These are phyloP conservation scores for Seminavis robusta DNA, from an alignment of 108 stramenopile genomes.

Conservation along the genomic window DNA sequence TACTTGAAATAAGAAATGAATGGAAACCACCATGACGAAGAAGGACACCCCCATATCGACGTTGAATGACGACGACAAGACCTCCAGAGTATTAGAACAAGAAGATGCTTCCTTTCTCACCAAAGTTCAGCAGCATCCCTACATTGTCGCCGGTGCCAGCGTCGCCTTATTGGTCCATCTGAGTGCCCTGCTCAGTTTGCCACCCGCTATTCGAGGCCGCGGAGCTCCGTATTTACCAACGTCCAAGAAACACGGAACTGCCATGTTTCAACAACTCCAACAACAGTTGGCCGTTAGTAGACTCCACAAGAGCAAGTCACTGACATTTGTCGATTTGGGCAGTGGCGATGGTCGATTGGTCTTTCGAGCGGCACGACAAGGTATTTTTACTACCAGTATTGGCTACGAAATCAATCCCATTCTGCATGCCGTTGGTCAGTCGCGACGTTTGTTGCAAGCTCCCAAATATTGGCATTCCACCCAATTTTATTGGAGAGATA, in stretches of 20 bases:
- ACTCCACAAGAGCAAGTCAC: no score
- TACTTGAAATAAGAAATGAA: no score
- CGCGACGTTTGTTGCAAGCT: constrained; percentile 26
- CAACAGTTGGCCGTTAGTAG: constrained; percentile 2
- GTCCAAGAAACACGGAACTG: constrained; percentile 17
- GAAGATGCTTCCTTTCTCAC: no score
- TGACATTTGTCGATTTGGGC: constrained; percentile 53
- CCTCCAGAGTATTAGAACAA: no score
- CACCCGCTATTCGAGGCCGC: constrained; percentile 43
- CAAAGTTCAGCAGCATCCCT: no score
- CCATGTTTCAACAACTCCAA: constrained; percentile 42
- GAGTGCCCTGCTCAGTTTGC: constrained; percentile 40
- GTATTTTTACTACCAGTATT: constrained; percentile 37
- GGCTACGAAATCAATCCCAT: constrained; percentile 59
- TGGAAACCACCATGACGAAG: no score
- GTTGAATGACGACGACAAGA: no score
- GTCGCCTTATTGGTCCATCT: constrained; percentile 48
- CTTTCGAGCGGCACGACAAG: constrained; percentile 54
- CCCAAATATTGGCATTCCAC: constrained; percentile 48
- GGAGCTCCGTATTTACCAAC: constrained; percentile 69
- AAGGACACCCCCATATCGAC: no score
- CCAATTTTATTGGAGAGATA: constrained; percentile 34
- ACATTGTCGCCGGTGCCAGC: no score
- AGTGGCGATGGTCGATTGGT: constrained; percentile 63
- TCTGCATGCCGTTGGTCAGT: constrained; percentile 27